These are phyloP conservation scores for Psilocybe cubensis DNA, from an alignment of 768 basidiomycete species.

Conservation along the genomic window DNA sequence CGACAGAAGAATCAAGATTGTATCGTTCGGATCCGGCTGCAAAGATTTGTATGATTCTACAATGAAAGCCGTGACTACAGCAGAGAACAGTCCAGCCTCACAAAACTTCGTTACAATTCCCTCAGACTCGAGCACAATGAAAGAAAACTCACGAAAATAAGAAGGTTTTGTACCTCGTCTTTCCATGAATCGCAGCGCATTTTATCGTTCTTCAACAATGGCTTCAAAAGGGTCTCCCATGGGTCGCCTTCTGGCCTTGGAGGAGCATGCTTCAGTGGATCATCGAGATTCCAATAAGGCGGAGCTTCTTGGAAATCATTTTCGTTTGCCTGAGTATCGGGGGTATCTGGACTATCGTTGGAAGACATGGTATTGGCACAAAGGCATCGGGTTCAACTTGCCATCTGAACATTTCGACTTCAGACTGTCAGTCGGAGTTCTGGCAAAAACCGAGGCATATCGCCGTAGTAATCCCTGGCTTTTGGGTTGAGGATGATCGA, in stretches of 20 bases:
- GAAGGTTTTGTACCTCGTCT: conserved; percentile 28
- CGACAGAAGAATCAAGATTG: neutral
- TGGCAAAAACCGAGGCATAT: no score
- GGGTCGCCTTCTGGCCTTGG: conserved; percentile 16
- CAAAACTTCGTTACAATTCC: neutral
- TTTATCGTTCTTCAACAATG: conserved; percentile 14
- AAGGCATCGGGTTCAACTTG: no score
- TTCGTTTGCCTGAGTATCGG: no score
- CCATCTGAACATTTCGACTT: no score
- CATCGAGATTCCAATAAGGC: neutral
- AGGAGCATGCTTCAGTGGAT: conserved; percentile 5
- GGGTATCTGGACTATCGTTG: no score
- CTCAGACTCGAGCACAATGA: neutral
- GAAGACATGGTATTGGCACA: no score
- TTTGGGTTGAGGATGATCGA: no score
- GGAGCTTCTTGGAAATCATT: no score
- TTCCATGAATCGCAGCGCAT: conserved; percentile 24
- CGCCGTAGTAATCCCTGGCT: no score
- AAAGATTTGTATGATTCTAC: conserved; percentile 20
- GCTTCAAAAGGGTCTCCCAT: conserved; percentile 15
- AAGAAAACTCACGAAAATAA: conserved; percentile 25
- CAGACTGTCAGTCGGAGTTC: no score
- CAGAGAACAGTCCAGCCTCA: conserved; percentile 27
- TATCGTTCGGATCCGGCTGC: conserved; percentile 12
- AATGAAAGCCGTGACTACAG: conserved; percentile 21